Evolutionary conservation across 306 rosid species (phyloP).

Genomic region (Casuarina cunninghamiana): DNA sequence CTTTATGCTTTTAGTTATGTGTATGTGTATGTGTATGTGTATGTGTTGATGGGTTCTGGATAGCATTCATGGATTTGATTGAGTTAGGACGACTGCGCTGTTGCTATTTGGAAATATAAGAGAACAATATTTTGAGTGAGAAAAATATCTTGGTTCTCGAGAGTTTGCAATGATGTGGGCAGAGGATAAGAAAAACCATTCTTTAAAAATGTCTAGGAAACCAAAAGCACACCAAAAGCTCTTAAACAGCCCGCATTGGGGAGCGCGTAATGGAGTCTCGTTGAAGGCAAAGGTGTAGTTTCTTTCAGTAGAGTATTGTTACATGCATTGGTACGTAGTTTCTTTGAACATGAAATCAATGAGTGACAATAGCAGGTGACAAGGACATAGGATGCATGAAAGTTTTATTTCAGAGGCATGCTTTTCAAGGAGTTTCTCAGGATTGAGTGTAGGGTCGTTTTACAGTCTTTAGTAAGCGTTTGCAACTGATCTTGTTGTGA

Average conservation of each 20-base stretch:
- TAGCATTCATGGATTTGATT: not conserved
- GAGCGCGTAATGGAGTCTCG: not conserved
- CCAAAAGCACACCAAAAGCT: too few relatives aligned
- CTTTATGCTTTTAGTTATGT: not conserved
- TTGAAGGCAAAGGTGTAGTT: not conserved
- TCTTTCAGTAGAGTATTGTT: not conserved
- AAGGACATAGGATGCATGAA: not conserved
- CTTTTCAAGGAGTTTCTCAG: constrained; percentile 1
- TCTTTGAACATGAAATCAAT: not conserved
- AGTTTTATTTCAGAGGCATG: constrained; percentile 6
- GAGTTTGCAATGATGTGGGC: not conserved
- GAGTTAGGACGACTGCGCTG: not conserved
- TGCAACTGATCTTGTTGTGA: not conserved
- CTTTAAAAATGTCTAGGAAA: not conserved
- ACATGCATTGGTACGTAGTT: not conserved
- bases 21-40: not conserved
- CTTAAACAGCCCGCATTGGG: not conserved
- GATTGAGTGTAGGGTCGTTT: not conserved
- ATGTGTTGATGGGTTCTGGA: not conserved
- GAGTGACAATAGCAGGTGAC: not conserved
- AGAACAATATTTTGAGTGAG: not conserved
- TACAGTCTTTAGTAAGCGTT: constrained; percentile 15
- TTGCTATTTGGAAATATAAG: not conserved
- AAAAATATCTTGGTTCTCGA: not conserved
- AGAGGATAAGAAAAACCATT: not conserved